A percentile compares a stretch with the other conserved stretches of the same genome.
These are phyloP conservation scores for Leccinellum rugosiceps DNA, from an alignment of 768 basidiomycete genomes.

Conservation along the genomic window DNA sequence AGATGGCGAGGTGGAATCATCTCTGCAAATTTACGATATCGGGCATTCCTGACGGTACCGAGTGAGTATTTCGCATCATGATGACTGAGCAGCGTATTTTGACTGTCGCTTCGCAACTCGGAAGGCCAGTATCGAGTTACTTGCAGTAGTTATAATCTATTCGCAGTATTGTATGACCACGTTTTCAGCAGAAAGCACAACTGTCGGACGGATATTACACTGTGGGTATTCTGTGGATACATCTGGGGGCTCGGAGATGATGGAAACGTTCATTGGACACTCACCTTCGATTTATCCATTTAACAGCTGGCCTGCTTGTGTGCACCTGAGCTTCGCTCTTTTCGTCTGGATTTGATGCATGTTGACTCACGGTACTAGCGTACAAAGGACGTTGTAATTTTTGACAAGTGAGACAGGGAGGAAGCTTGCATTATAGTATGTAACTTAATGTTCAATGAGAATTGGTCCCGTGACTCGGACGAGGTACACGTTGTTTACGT, in stretches of 20 bases:
- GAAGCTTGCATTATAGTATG: background rate
- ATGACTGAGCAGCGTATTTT: background rate
- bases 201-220: constrained; percentile 70
- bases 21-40: background rate
- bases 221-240: constrained; percentile 29
- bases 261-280: constrained; percentile 22
- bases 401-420: background rate
- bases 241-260: background rate
- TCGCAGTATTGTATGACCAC: constrained; percentile 54
- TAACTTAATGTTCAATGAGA: background rate
- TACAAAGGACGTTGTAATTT: constrained; percentile 7
- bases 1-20: constrained; percentile 1
- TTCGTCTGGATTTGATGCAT: background rate
- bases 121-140: constrained; percentile 61
- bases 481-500: constrained; percentile 29
- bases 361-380: background rate
- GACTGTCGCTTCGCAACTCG: constrained; percentile 26
- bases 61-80: constrained; percentile 30
- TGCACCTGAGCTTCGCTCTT: background rate
- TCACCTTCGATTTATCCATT: constrained; percentile 26
- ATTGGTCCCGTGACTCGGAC: constrained; percentile 24
- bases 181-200: constrained; percentile 71
- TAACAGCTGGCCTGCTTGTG: background rate
- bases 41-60: constrained; percentile 62
- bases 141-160: constrained; percentile 56